Evolutionary conservation across 352 stramenopile species (phyloP).

Genomic region (Pythium aphanidermatum): DNA sequence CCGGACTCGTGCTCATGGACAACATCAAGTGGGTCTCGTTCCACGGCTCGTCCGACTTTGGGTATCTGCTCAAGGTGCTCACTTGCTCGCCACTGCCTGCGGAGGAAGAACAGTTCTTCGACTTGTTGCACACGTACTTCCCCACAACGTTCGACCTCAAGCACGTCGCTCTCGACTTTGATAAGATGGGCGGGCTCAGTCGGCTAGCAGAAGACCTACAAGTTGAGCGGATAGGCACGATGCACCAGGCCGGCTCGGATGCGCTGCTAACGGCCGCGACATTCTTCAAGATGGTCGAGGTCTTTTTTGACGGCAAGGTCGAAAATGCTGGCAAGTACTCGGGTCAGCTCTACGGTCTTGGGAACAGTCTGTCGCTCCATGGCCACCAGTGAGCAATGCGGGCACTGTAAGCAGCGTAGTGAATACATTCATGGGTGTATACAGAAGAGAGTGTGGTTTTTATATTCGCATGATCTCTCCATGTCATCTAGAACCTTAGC

Average conservation of each 20-base stretch:
- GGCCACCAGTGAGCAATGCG: too few species aligned
- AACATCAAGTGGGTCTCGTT: slow-evolving; percentile 99
- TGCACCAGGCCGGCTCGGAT: slow-evolving; percentile 99
- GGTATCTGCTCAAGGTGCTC: slow-evolving; percentile 97
- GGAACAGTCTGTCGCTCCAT: slow-evolving; percentile 44
- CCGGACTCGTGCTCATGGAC: slow-evolving; percentile 96
- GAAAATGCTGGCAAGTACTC: slow-evolving; percentile 82
- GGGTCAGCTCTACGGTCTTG: slow-evolving; percentile 80
- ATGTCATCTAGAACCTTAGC: background rate
- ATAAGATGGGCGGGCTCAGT: slow-evolving; percentile 97
- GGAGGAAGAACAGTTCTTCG: slow-evolving; percentile 94
- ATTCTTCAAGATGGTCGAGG: slow-evolving; percentile 90
- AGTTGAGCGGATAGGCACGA: slow-evolving; percentile 97
- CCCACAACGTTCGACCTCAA: slow-evolving; percentile 98
- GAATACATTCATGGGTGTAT: too few species aligned
- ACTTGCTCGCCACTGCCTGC: slow-evolving; percentile 87
- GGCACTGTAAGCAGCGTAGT: too few species aligned
- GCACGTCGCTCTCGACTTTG: slow-evolving; percentile 96
- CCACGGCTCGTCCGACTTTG: slow-evolving; percentile 99
- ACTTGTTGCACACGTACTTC: slow-evolving; percentile 98
- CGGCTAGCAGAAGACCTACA: slow-evolving; percentile 95
- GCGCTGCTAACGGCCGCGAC: slow-evolving; percentile 93
- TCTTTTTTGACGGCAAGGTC: slow-evolving; percentile 84
- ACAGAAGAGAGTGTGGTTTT: too few species aligned
- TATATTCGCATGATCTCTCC: background rate